Evolutionary conservation across 2,329 filamentous ascomycete species (phyloP), one percentile per base, ranked within the genome.

Genomic region (Exophiala oligosperma): DNA sequence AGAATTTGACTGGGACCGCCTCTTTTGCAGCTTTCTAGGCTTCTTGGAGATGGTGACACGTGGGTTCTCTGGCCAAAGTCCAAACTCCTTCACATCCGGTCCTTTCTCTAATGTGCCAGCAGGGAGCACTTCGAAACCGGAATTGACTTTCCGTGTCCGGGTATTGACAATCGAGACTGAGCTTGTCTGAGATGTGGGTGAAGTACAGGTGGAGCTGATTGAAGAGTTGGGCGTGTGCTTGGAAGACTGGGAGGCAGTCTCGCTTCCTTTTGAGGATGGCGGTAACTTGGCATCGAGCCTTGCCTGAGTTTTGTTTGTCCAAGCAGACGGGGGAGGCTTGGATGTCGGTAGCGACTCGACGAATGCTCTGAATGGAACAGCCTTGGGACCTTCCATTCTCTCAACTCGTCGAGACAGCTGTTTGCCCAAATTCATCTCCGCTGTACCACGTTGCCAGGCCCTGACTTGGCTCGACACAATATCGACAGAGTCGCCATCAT

Each of bases 91-190:
- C 35, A 62, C 50, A 32, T 41, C 50, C 6, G 54, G 37, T 46
- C 44, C 49, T 28, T 62, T 61, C 6, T 61, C 47, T 37, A 67
- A 44, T 24, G 62, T 61, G 14, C 64, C 65, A 4, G 60, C 62
- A 12, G 64, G 65, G 17, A 66, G 52, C 2, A 67, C 28, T 52
- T 67, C 65, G 35, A 66, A 66, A 12, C 64, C 64, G 12, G 55
- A 49, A 28, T 66, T 66, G 43, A 66, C 44, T 44, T 60, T 63
- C 14, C 60, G 50, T 35, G 59, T 48, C 32, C 57, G 59, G 41
- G 53, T 65, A 46, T 60, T 64, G 11, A 49, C 40, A 48, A 64
- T 62, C 8, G 64, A 63, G 32, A 59, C 12, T 8, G 49, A 55
- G 41, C 56, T 59, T 24, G 54, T 35, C 12, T 46, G 44, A 14